A percentile compares a stretch with the other conserved stretches of the same genome.
Conservation (phyloP, 2,329 filamentous ascomycete genomes). For the Aspergillus vadensis region DNA sequence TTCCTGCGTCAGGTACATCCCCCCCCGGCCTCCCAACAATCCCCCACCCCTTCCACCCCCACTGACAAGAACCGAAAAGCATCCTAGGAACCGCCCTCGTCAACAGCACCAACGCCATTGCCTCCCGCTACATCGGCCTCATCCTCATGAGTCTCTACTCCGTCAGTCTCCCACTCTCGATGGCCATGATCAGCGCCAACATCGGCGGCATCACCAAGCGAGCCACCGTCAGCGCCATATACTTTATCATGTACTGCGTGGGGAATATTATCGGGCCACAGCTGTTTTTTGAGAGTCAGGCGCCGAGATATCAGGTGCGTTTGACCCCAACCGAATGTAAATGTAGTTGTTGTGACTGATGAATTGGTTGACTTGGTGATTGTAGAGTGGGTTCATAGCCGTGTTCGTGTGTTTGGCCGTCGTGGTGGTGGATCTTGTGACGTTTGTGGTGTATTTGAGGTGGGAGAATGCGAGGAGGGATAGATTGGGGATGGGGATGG, state of each 20-base stretch:
- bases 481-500: not conserved
- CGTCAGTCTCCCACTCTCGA: constrained; percentile 38
- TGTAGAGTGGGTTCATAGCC: constrained; percentile 1
- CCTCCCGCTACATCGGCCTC: constrained; percentile 18
- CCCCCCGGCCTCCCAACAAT: too few relatives aligned
- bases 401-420: constrained; percentile 12
- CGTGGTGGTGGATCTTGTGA: not conserved
- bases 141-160: constrained; percentile 40
- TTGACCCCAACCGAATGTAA: not conserved
- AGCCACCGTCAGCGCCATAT: constrained; percentile 49
- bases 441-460: constrained; percentile 7
- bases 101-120: constrained; percentile 22
- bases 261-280: constrained; percentile 51
- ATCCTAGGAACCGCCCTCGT: constrained; percentile 28
- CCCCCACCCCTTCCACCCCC: not conserved
- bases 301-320: constrained; percentile 37
- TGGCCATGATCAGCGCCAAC: constrained; percentile 49
- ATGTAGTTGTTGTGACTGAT: too few relatives aligned
- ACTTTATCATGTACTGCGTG: constrained; percentile 46
- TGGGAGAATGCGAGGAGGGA: constrained; percentile 13
- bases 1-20: constrained; percentile 8
- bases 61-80: constrained; percentile 8
- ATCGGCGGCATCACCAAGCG: constrained; percentile 54
- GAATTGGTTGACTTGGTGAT: too few relatives aligned
- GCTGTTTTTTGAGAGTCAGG: constrained; percentile 45